Evolutionary conservation across 345 rosid species (phyloP).

Genomic region (Psidium friedrichsthalianum): DNA sequence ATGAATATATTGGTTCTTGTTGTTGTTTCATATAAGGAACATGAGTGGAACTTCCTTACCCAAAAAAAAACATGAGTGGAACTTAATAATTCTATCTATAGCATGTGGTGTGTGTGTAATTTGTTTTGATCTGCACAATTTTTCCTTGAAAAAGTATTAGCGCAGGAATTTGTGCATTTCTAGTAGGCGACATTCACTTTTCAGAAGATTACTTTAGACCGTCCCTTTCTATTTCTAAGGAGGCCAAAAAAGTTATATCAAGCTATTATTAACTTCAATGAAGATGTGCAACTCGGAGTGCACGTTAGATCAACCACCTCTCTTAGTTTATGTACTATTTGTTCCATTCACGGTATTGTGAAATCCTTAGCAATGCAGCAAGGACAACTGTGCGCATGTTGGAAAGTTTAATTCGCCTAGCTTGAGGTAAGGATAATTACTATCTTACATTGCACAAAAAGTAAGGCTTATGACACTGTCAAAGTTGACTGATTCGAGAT

Average conservation of each 20-base stretch:
- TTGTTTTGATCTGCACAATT: background rate
- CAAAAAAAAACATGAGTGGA: background rate
- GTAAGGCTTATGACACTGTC: background rate
- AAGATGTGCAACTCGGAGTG: conserved; percentile 74
- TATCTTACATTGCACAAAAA: background rate
- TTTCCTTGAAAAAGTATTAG: background rate
- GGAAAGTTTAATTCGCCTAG: conserved; percentile 83
- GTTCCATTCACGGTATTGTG: background rate
- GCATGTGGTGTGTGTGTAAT: background rate
- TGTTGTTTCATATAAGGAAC: background rate
- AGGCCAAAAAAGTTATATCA: conserved; percentile 73
- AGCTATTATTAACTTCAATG: conserved; percentile 82
- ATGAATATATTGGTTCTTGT: background rate
- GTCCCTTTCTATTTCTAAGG: conserved; percentile 64
- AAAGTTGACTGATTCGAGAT: background rate
- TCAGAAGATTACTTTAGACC: conserved; percentile 69
- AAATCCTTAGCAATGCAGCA: conserved; percentile 29
- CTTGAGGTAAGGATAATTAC: conserved; percentile 48
- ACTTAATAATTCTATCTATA: background rate
- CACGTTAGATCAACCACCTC: conserved; percentile 26
- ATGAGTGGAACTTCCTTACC: background rate
- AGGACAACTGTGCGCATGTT: conserved; percentile 90
- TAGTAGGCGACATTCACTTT: conserved; percentile 61
- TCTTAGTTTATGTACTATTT: background rate
- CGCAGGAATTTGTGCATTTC: background rate